Base-by-base conservation (phyloP, 345 rosid genomes). In the Psidium guajava region DNA sequence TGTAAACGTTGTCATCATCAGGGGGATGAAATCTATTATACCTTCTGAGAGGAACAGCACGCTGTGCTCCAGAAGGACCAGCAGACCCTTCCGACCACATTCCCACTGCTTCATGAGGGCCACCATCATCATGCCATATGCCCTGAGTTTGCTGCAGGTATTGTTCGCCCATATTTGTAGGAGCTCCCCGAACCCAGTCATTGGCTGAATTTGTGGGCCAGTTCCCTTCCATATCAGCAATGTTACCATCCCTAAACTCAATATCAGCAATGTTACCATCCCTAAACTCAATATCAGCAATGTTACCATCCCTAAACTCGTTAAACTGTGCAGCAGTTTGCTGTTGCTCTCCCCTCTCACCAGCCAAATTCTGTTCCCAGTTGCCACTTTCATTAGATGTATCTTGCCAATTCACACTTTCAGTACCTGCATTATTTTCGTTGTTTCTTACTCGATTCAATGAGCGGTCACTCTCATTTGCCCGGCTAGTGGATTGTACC, bases 1-100 rank as follows among this genome's bases (percentile, higher is more conserved):
- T 94, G 84, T 98, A 96, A 80, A 98, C 95, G 84, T 94, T 96
- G 84, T 96, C 99, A 86, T 98, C 99, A 61, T 95, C 99, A 18
- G 98, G 98, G 25, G 94, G 98, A 86, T 94, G 99, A 86, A 98
- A 98, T 92, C 99, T 92, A 85, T 89, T 95, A 73, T 93, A 89
- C 93, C 99, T 93, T 91, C 99, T 90, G 61, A 93, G 59, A 18
- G 96, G 93, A 85, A 91, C 83, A 59, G 91, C 56, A 18, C 93
- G 99, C 3, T 93, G 98, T 75, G 86, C 89, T 90, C 97, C 92
- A 88, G 92, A 91, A 69, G 91, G 93, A 86, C 90, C 93, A 53
- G 95, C 87, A 88, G 92, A 93, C 82, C 88, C 92, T 83, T 88
- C 93, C 36, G 92, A 87, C 99, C 98, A 94, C 83, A 87, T 92